Evolutionary conservation across 129 eudicot genomes (phyloP).

Genomic region (Gnaphalium uliginosum): DNA sequence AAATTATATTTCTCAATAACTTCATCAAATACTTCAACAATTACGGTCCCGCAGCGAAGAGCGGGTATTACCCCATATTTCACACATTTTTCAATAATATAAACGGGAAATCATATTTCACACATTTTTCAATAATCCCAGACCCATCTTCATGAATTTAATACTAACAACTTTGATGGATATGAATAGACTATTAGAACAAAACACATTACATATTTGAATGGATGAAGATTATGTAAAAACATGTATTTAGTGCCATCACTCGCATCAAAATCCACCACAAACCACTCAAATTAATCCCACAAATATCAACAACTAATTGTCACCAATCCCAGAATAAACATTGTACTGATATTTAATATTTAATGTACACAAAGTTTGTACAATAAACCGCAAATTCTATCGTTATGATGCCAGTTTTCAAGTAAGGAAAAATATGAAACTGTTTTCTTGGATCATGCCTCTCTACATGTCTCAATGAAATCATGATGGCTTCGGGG

Average conservation of each 20-base stretch:
- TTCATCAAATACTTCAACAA: no score
- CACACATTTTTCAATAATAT: no score
- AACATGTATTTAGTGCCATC: not conserved
- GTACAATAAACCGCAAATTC: constrained; percentile 27
- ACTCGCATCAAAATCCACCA: not conserved
- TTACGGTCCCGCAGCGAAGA: no score
- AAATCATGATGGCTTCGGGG: not conserved
- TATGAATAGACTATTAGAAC: no score
- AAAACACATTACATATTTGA: not conserved
- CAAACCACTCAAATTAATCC: not conserved
- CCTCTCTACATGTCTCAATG: constrained; percentile 30
- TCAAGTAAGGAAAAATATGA: not conserved
- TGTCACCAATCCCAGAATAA: not conserved
- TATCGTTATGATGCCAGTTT: constrained; percentile 26
- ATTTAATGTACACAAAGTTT: constrained; percentile 39
- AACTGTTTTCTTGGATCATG: constrained; percentile 15
- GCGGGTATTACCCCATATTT: no score
- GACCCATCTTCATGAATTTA: no score
- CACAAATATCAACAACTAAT: not conserved
- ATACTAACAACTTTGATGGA: no score
- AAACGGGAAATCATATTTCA: no score
- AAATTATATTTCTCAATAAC: no score
- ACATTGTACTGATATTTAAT: constrained; percentile 2
- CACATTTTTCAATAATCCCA: no score
- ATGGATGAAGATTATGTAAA: not conserved